Conservation (phyloP, 192 early-diverging fungal genomes). For the Jimgerdemannia flammicorona region DNA sequence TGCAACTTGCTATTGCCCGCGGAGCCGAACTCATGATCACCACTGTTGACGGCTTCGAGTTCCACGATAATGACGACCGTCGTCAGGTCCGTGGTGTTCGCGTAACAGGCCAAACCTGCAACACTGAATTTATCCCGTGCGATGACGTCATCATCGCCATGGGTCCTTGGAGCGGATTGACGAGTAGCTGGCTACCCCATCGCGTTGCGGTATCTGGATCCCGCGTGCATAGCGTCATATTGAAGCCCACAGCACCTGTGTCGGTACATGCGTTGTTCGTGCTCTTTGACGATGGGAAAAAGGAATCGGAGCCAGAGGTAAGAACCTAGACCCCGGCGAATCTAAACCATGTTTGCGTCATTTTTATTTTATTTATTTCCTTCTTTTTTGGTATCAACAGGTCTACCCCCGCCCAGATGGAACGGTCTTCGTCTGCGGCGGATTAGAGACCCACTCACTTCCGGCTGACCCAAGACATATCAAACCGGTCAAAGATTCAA, state of each 20-base stretch:
- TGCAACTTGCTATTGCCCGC: conserved; percentile 23
- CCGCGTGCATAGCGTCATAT: conserved; percentile 35
- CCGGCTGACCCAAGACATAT: conserved; percentile 24
- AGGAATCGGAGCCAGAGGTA: conserved; percentile 32
- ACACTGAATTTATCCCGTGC: conserved; percentile 13
- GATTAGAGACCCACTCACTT: conserved; percentile 22
- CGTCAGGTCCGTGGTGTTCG: not conserved
- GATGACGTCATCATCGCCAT: conserved; percentile 30
- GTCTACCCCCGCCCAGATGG: conserved; percentile 46
- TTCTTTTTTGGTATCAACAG: too few relatives aligned
- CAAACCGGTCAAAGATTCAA: conserved; percentile 15
- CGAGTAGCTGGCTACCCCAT: conserved; percentile 15
- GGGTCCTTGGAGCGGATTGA: conserved; percentile 40
- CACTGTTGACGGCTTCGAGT: conserved; percentile 12
- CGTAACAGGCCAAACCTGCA: conserved; percentile 6
- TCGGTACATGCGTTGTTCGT: conserved; percentile 34
- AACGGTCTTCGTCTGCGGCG: conserved; percentile 43
- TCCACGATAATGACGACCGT: not conserved
- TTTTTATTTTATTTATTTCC: too few relatives aligned
- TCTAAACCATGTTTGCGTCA: too few relatives aligned
- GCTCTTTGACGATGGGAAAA: conserved; percentile 18
- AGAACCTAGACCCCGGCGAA: too few relatives aligned
- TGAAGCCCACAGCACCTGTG: conserved; percentile 11
- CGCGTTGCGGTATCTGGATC: conserved; percentile 23
- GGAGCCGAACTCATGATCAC: conserved; percentile 28